Percentiles rank a stretch among this genome's conserved stretches.
These are phyloP conservation scores for Trichomonascaceae sp. DNA, from an alignment of 1,139 yeast genomes.

Conservation along the genomic window DNA sequence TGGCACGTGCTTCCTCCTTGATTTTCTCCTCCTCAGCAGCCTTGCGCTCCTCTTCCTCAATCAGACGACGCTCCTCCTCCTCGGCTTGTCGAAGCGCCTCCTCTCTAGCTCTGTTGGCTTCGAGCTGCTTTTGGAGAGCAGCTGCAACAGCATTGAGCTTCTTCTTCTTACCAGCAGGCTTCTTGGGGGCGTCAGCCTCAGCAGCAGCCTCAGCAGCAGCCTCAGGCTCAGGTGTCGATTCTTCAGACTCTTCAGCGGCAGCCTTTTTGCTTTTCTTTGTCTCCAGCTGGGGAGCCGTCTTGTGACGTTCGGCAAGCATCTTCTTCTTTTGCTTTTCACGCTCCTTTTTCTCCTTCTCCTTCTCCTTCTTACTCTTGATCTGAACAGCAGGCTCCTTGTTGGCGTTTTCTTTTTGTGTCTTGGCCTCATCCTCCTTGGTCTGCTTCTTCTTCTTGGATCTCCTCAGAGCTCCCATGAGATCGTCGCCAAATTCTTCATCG, in stretches of 20 bases:
- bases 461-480: conserved; percentile 72
- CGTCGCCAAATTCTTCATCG: conserved; percentile 40
- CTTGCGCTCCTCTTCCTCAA: conserved; percentile 44
- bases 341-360: conserved; percentile 95
- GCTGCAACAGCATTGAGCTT: conserved; percentile 25
- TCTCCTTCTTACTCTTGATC: conserved; percentile 86
- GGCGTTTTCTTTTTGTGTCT: conserved; percentile 24
- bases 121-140: conserved; percentile 62
- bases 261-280: conserved; percentile 24
- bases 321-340: conserved; percentile 90
- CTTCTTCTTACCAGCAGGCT: conserved; percentile 21
- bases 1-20: conserved; percentile 54
- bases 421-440: conserved; percentile 25
- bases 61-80: conserved; percentile 43
- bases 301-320: conserved; percentile 80
- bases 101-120: conserved; percentile 71
- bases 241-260: conserved; percentile 25
- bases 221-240: conserved; percentile 19
- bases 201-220: conserved; percentile 23
- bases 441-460: conserved; percentile 68
- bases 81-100: conserved; percentile 53
- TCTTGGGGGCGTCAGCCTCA: conserved; percentile 20
- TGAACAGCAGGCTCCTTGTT: conserved; percentile 40
- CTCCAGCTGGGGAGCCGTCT: conserved; percentile 51
- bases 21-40: conserved; percentile 43